Conservation (phyloP, 225 moss, liverwort and hornwort genomes). For the Thuidium tamariscinum region DNA sequence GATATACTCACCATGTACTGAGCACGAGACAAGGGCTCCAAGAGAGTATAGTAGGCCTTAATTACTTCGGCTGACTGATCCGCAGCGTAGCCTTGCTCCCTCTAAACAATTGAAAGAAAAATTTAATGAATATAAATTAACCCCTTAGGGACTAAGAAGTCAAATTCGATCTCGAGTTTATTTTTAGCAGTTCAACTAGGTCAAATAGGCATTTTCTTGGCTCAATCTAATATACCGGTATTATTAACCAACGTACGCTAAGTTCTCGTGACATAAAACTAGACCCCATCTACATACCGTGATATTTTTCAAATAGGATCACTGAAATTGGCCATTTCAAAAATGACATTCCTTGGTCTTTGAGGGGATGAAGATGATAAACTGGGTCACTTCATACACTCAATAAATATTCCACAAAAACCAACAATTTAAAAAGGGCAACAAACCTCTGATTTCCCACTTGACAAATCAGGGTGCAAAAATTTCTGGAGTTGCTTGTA, state of each 20-base stretch:
- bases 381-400: not conserved
- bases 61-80: constrained; percentile 86
- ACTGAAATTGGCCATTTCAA: not conserved
- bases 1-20: constrained; percentile 56
- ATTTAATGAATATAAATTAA: not conserved
- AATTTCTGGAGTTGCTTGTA: constrained; percentile 86
- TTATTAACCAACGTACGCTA: not conserved
- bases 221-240: not conserved
- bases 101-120: constrained; percentile 30
- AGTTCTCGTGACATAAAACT: not conserved
- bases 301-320: not conserved
- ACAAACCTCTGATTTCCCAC: constrained; percentile 66
- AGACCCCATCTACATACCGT: not conserved
- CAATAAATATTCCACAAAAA: not conserved
- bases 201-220: not conserved
- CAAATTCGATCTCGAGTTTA: not conserved
- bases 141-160: not conserved
- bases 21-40: constrained; percentile 72
- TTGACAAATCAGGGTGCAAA: constrained; percentile 84
- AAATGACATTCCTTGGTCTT: not conserved
- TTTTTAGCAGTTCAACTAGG: not conserved
- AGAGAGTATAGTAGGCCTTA: constrained; percentile 70
- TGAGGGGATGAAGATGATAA: not conserved
- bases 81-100: constrained; percentile 69
- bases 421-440: not conserved